A percentile compares a stretch with the other conserved stretches of the same genome.
Evolutionary conservation across 352 stramenopile genomes (phyloP).

Genomic region (Nothophytophthora sp.): DNA sequence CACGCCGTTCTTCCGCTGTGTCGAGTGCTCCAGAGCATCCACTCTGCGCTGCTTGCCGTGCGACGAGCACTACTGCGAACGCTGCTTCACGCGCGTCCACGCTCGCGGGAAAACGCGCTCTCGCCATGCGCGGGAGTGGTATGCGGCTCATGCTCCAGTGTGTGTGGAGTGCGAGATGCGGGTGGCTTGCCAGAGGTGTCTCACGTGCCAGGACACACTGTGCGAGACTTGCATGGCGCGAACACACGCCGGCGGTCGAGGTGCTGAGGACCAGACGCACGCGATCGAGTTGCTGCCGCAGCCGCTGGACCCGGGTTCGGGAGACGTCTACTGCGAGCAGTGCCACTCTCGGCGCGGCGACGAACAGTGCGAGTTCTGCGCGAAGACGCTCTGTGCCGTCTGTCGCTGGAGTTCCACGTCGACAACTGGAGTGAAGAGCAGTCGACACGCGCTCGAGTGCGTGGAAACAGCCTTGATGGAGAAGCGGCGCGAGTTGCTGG

Average conservation of each 20-base stretch:
- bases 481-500: conserved; percentile 49
- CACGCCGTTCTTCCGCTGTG: conserved; percentile 53
- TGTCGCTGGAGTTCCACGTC: conserved; percentile 45
- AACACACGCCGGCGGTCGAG: conserved; percentile 54
- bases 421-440: conserved; percentile 15
- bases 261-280: conserved; percentile 35
- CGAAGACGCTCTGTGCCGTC: conserved; percentile 49
- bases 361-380: conserved; percentile 56
- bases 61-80: conserved; percentile 80
- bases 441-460: conserved; percentile 49
- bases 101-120: conserved; percentile 56
- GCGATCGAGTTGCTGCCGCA: conserved; percentile 53
- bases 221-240: conserved; percentile 65
- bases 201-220: conserved; percentile 67
- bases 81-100: conserved; percentile 76
- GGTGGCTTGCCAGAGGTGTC: conserved; percentile 63
- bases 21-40: conserved; percentile 74
- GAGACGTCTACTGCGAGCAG: conserved; percentile 62
- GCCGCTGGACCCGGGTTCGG: conserved; percentile 20
- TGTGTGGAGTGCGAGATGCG: conserved; percentile 79
- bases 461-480: conserved; percentile 63
- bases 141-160: conserved; percentile 45
- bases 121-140: conserved; percentile 58
- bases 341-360: conserved; percentile 58
- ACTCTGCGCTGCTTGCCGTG: conserved; percentile 65